Percentiles rank a stretch among this genome's conserved stretches.
phyloP scores from a whole-genome alignment of 441 rosid species.

The Croton laevigatus region DNA sequence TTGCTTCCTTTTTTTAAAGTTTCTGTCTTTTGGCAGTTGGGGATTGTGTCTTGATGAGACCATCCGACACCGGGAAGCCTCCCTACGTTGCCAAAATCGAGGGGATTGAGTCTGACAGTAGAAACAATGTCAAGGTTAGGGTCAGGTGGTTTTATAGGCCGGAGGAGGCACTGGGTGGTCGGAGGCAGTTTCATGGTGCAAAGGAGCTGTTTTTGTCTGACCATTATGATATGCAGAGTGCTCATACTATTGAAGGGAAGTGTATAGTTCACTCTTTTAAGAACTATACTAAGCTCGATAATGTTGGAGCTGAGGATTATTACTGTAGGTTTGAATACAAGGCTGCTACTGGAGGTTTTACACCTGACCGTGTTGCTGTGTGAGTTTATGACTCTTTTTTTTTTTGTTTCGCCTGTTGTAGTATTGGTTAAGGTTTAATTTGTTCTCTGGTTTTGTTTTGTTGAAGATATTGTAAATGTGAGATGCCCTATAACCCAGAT shows the following conservation, averaged over 20 bases:
- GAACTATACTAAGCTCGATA: slow-evolving; percentile 81
- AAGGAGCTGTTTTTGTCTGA: slow-evolving; percentile 87
- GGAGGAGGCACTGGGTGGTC: slow-evolving; percentile 84
- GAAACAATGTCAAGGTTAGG: slow-evolving; percentile 74
- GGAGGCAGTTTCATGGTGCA: slow-evolving; percentile 89
- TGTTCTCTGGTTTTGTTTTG: slow-evolving; percentile 12
- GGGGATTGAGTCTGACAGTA: slow-evolving; percentile 68
- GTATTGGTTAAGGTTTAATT: background rate
- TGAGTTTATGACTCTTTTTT: slow-evolving; percentile 33
- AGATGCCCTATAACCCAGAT: slow-evolving; percentile 94
- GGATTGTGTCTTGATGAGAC: slow-evolving; percentile 87
- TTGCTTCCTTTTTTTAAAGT: background rate
- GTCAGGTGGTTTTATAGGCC: slow-evolving; percentile 91
- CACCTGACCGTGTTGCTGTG: slow-evolving; percentile 92
- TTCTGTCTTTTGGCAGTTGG: slow-evolving; percentile 44
- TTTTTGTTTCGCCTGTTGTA: background rate
- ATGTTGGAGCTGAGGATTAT: slow-evolving; percentile 86
- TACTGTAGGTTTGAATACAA: slow-evolving; percentile 85
- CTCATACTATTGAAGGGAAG: slow-evolving; percentile 86
- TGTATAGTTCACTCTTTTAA: slow-evolving; percentile 84
- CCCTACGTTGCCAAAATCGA: slow-evolving; percentile 82
- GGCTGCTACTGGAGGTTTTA: slow-evolving; percentile 85
- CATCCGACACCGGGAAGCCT: slow-evolving; percentile 74
- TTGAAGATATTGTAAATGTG: slow-evolving; percentile 88
- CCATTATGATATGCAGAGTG: slow-evolving; percentile 82